Percentiles rank a stretch among this genome's conserved stretches.
Evolutionary conservation across 1,284 basidiomycete genomes (phyloP).

Genomic region (Tylopilus orsonianus): DNA sequence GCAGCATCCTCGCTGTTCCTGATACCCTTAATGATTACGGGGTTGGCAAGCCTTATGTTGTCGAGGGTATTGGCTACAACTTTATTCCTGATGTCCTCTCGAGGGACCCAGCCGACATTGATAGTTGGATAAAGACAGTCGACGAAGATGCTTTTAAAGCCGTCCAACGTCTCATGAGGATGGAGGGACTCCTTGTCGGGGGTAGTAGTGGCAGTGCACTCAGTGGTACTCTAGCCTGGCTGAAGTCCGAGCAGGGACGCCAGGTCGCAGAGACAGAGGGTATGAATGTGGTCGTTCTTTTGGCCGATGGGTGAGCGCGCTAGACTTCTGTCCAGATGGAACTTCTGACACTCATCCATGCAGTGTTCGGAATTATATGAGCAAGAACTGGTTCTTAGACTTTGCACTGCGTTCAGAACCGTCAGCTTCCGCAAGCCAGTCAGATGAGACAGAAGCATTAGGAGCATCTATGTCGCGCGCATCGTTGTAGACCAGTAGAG

Average conservation of each 20-base stretch:
- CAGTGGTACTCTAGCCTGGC: slow-evolving; percentile 76
- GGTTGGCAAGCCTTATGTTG: slow-evolving; percentile 65
- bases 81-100: slow-evolving; percentile 84
- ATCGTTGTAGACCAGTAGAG: slow-evolving; percentile 12
- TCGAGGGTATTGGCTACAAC: slow-evolving; percentile 96
- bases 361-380: slow-evolving; percentile 95
- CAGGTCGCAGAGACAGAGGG: slow-evolving; percentile 68
- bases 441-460: neutral
- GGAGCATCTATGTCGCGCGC: slow-evolving; percentile 6
- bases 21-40: slow-evolving; percentile 55
- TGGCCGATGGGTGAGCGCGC: slow-evolving; percentile 80
- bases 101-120: slow-evolving; percentile 52
- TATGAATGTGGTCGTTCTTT: slow-evolving; percentile 85
- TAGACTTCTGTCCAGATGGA: neutral
- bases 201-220: slow-evolving; percentile 90
- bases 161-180: slow-evolving; percentile 78
- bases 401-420: slow-evolving; percentile 58
- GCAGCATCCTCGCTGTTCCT: slow-evolving; percentile 84
- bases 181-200: slow-evolving; percentile 88
- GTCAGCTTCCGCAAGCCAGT: slow-evolving; percentile 46
- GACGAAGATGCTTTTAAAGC: slow-evolving; percentile 83
- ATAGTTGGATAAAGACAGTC: slow-evolving; percentile 84
- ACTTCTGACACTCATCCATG: neutral
- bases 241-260: slow-evolving; percentile 69
- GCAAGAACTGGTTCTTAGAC: slow-evolving; percentile 83